Percentiles rank a stretch among this genome's conserved stretches.
Evolutionary conservation across 2,329 filamentous ascomycete species (phyloP).

Genomic region (Reticulascus tulasneorum): DNA sequence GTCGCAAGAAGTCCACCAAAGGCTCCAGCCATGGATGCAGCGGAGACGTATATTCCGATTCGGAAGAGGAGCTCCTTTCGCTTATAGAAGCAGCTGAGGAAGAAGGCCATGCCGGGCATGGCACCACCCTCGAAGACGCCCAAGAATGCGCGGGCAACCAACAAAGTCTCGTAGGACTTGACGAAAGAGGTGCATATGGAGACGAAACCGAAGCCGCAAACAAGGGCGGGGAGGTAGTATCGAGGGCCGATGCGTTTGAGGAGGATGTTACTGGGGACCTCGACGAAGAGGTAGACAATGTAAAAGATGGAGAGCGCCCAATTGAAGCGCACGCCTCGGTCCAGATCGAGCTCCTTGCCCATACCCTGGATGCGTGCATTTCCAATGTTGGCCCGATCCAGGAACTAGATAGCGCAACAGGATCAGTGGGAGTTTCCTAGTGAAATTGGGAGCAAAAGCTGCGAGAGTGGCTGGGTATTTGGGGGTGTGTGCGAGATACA

Average conservation of each 20-base stretch:
- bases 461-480: not conserved
- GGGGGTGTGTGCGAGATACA: slow-evolving; percentile 24
- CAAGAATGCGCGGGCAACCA: slow-evolving; percentile 43
- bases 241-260: slow-evolving; percentile 50
- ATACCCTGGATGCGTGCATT: slow-evolving; percentile 55
- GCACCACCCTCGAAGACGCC: slow-evolving; percentile 55
- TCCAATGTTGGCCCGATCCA: slow-evolving; percentile 38
- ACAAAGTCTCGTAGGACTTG: slow-evolving; percentile 39
- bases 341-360: slow-evolving; percentile 41
- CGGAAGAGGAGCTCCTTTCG: slow-evolving; percentile 52
- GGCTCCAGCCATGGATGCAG: slow-evolving; percentile 51
- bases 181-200: slow-evolving; percentile 53
- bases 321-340: slow-evolving; percentile 50
- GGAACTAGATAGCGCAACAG: slow-evolving; percentile 17
- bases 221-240: slow-evolving; percentile 49
- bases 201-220: slow-evolving; percentile 52
- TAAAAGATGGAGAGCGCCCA: slow-evolving; percentile 57
- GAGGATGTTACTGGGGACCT: slow-evolving; percentile 52
- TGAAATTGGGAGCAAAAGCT: not conserved
- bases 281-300: slow-evolving; percentile 51
- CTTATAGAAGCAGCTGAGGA: slow-evolving; percentile 53
- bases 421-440: slow-evolving; percentile 4
- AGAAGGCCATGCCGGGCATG: slow-evolving; percentile 55
- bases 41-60: slow-evolving; percentile 52
- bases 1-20: slow-evolving; percentile 55